Evolutionary conservation across 805 yeast genomes (phyloP), one percentile per base, ranked within the genome.

Genomic region (Wickerhamiella sorbophila): DNA sequence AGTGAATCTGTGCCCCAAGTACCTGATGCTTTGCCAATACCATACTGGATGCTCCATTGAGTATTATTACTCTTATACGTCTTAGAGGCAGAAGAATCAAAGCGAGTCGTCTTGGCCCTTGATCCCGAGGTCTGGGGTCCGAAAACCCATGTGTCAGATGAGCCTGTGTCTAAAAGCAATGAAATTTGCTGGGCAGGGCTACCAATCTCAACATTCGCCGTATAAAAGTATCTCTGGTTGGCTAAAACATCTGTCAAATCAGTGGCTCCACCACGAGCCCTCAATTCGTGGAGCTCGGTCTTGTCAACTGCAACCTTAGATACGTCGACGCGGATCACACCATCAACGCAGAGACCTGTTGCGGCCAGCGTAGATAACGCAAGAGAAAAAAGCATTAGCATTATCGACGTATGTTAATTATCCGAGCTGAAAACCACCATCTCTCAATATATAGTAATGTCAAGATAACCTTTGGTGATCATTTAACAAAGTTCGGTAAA

Each of bases 141-240:
- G 45, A 71, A 65, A 18, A 79, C 72, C 83, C 84, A 79, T 18
- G 81, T 59, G 55, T 80, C 88, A 0, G 82, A 70, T 0, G 86
- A 78, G 2, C 88, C 91, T 1, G 87, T 80, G 52, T 80, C 91
- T n/a, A 80, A 55, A 31, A 77, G 56, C 8, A 79, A 74, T 8
- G 63, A 64, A 4, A 79, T 63, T n/a, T 62, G 56, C 51, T 78
- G 79, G 1, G 64, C 53, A 1, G 77, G 70, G 0, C 82, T 71
- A 3, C 91, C 88, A 17, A 80, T 48, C 16, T 54, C 46, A 4
- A 60, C 59, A 26, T 55, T 52, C 12, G 65, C 54, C 12, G 59
- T 49, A 44, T 61, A 61, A 47, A 45, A 61, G 48, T 48, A 58
- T 43, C 56, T 55, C 43, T 58, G 54, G 48, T 61, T 61, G 17